phyloP scores from a whole-genome alignment of 2,329 filamentous ascomycete species.

The Fusarium pilosicola region DNA sequence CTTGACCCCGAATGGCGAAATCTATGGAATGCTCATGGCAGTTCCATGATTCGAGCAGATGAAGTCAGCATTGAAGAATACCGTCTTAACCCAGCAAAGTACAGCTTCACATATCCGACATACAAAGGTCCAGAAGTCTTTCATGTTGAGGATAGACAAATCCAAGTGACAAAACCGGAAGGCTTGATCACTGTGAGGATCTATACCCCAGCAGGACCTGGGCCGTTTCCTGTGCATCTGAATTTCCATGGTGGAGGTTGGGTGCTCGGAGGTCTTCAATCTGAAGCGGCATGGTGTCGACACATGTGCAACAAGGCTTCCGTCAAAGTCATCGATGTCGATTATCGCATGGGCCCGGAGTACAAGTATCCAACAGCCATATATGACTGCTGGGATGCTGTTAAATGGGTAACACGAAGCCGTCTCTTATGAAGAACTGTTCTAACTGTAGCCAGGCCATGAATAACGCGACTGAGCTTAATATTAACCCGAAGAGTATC shows the following conservation, averaged over 20 bases:
- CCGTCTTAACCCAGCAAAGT: background rate
- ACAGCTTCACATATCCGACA: background rate
- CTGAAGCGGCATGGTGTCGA: background rate
- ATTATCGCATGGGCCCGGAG: background rate
- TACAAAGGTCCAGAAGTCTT: background rate
- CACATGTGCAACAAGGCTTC: background rate
- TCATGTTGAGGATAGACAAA: background rate
- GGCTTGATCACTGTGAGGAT: background rate
- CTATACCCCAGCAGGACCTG: background rate
- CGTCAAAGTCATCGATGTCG: background rate
- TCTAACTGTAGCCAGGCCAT: background rate
- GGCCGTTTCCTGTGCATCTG: background rate
- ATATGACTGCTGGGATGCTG: conserved; percentile 2
- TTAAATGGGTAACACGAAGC: background rate
- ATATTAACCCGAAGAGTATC: background rate
- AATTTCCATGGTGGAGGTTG: conserved; percentile 7
- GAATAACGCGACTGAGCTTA: background rate
- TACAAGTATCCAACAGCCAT: background rate
- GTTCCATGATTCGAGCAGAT: background rate
- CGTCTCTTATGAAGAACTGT: accelerated
- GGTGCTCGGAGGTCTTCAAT: background rate
- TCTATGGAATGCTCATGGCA: background rate
- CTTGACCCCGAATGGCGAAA: background rate
- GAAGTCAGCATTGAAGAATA: background rate
- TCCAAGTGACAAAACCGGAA: background rate